Percentiles rank a stretch among this genome's conserved stretches.
Evolutionary conservation across 2,329 filamentous ascomycete genomes (phyloP).

Genomic region (Aspergillus fructus): DNA sequence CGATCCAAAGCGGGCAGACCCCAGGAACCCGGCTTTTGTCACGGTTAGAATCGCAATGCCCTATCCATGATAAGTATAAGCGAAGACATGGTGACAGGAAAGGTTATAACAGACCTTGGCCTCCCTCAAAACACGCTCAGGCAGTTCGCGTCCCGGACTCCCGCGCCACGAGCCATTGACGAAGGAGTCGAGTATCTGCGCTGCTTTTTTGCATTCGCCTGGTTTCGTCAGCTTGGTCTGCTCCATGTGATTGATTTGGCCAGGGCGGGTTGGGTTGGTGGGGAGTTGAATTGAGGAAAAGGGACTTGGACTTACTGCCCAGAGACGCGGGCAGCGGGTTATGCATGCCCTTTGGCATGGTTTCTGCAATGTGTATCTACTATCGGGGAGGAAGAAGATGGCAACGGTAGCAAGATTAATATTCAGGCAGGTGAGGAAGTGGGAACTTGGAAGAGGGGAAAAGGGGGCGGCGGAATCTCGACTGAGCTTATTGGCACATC

Average conservation of each 20-base stretch:
- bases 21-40: constrained; percentile 47
- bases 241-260: constrained; percentile 13
- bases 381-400: background rate
- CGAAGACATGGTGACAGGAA: constrained; percentile 12
- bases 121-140: constrained; percentile 77
- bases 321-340: constrained; percentile 48
- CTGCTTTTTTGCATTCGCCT: constrained; percentile 96
- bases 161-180: constrained; percentile 88
- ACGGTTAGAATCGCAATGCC: constrained; percentile 49
- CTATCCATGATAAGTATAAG: constrained; percentile 22
- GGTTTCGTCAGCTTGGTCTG: background rate
- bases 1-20: constrained; percentile 47
- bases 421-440: no score
- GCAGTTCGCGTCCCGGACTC: constrained; percentile 92
- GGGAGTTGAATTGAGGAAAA: background rate
- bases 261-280: no score
- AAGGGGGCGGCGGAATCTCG: background rate
- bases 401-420: no score
- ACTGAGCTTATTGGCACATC: no score
- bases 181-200: constrained; percentile 90
- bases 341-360: constrained; percentile 29
- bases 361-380: background rate
- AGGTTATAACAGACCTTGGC: constrained; percentile 65
- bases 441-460: background rate
- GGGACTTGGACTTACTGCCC: constrained; percentile 34